A percentile compares a stretch with the other conserved stretches of the same genome.
Conservation (phyloP, 2,329 filamentous ascomycete species). For the Acarospora socialis region DNA sequence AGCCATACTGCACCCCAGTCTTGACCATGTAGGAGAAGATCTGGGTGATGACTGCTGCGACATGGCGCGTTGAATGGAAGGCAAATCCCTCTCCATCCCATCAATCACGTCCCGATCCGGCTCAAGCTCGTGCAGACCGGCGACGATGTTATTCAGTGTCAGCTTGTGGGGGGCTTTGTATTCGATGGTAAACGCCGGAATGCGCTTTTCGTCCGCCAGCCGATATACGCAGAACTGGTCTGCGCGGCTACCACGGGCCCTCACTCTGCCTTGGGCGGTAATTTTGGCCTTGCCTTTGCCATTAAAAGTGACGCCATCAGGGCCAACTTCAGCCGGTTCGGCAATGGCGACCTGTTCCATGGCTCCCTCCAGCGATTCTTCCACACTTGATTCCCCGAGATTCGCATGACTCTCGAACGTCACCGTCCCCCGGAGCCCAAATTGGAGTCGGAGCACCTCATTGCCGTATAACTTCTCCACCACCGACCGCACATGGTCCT, state of each 20-base stretch:
- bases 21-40: conserved; percentile 38
- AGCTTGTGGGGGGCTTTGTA: conserved; percentile 38
- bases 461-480: conserved; percentile 20
- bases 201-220: conserved; percentile 13
- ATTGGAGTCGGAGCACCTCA: conserved; percentile 15
- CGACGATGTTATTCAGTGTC: conserved; percentile 20
- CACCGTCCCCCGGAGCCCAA: conserved; percentile 23
- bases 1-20: conserved; percentile 30
- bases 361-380: conserved; percentile 12
- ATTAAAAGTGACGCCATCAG: too few relatives aligned
- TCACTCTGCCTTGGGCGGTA: too few relatives aligned
- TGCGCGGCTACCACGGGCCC: conserved; percentile 12
- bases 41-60: conserved; percentile 32
- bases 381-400: conserved; percentile 13
- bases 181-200: conserved; percentile 22
- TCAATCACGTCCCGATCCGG: too few relatives aligned
- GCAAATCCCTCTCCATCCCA: conserved; percentile 20
- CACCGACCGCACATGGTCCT: conserved; percentile 24
- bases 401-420: conserved; percentile 27
- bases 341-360: conserved; percentile 4
- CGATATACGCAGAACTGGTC: conserved; percentile 18
- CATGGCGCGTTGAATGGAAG: conserved; percentile 25
- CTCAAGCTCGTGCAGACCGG: too few relatives aligned
- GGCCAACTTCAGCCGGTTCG: too few relatives aligned
- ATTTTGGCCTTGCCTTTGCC: conserved; percentile 10